phyloP scores from a whole-genome alignment of 2,329 filamentous ascomycete genomes.

The Sclerotinia subarctica region DNA sequence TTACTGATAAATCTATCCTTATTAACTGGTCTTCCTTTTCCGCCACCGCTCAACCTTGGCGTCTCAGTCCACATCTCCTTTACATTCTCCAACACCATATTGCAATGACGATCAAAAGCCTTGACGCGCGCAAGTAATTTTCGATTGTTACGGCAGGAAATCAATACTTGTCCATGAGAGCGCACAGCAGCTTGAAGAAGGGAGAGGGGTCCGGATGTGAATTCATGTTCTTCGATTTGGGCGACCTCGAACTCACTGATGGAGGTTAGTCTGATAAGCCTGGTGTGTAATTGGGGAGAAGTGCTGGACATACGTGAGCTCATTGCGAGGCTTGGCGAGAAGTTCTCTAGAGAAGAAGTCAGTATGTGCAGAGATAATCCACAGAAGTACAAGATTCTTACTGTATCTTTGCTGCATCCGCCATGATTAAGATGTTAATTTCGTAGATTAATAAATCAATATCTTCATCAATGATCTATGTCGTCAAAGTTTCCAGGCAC shows the following conservation, averaged over 20 bases:
- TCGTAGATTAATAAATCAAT: constrained; percentile 24
- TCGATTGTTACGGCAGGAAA: constrained; percentile 96
- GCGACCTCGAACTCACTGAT: constrained; percentile 85
- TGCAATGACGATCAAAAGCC: constrained; percentile 97
- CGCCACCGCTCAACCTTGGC: constrained; percentile 75
- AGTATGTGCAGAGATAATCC: constrained; percentile 19
- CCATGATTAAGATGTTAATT: constrained; percentile 47
- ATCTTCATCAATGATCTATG: constrained; percentile 9
- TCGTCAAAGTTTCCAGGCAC: constrained; percentile 25
- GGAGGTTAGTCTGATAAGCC: constrained; percentile 28
- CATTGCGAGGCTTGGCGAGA: constrained; percentile 80
- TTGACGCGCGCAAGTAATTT: constrained; percentile 97
- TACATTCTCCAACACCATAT: constrained; percentile 97
- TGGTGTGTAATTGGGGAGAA: constrained; percentile 23
- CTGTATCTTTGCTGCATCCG: constrained; percentile 70
- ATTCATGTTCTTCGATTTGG: constrained; percentile 74
- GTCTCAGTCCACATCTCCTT: constrained; percentile 99
- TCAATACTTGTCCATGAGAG: constrained; percentile 91
- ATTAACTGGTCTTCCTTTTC: constrained; percentile 87
- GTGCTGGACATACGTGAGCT: constrained; percentile 72
- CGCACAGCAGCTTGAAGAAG: constrained; percentile 96
- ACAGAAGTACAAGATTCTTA: constrained; percentile 39
- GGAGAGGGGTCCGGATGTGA: constrained; percentile 77
- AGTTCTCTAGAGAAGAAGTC: constrained; percentile 62
- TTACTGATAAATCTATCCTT: constrained; percentile 99